Evolutionary conservation across 2,329 filamentous ascomycete species (phyloP).

Genomic region (Escovopsis weberi): DNA sequence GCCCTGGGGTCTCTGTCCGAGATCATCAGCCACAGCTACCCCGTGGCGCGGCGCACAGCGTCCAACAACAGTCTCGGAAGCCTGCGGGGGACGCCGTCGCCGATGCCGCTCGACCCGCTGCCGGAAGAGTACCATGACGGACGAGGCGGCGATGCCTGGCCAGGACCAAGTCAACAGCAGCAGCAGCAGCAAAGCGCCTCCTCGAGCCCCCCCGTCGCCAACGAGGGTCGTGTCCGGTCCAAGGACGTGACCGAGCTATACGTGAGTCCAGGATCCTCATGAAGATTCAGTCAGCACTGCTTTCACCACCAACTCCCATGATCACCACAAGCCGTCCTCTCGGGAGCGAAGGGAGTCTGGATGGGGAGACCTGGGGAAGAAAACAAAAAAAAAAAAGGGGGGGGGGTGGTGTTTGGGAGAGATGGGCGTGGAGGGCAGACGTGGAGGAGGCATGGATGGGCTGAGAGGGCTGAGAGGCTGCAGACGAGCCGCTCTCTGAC

Average conservation of each 20-base stretch:
- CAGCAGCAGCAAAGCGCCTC: slow-evolving; percentile 19
- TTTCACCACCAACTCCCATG: too few relatives aligned
- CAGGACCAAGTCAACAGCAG: slow-evolving; percentile 18
- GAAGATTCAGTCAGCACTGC: slow-evolving; percentile 1
- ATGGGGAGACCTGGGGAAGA: too few relatives aligned
- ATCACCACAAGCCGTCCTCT: too few relatives aligned
- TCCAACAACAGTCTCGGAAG: slow-evolving; percentile 41
- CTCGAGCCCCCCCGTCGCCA: slow-evolving; percentile 53
- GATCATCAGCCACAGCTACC: slow-evolving; percentile 9
- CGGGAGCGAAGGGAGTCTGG: too few relatives aligned
- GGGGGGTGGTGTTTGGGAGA: too few relatives aligned
- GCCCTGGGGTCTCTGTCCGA: slow-evolving; percentile 5
- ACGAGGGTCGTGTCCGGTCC: slow-evolving; percentile 72
- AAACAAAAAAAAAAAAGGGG: too few relatives aligned
- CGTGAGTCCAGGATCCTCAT: slow-evolving; percentile 45
- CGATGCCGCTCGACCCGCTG: slow-evolving; percentile 23
- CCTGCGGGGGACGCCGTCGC: slow-evolving; percentile 39
- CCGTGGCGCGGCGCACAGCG: slow-evolving; percentile 25
- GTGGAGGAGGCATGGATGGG: too few relatives aligned
- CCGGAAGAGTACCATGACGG: slow-evolving; percentile 41
- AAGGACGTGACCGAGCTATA: slow-evolving; percentile 88
- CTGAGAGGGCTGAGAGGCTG: not conserved
- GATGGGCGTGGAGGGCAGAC: too few relatives aligned
- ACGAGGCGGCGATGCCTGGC: slow-evolving; percentile 30
- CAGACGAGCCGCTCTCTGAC: not conserved